These are phyloP conservation scores for Kwoniella europaea DNA, from an alignment of 768 basidiomycete species.

Conservation along the genomic window DNA sequence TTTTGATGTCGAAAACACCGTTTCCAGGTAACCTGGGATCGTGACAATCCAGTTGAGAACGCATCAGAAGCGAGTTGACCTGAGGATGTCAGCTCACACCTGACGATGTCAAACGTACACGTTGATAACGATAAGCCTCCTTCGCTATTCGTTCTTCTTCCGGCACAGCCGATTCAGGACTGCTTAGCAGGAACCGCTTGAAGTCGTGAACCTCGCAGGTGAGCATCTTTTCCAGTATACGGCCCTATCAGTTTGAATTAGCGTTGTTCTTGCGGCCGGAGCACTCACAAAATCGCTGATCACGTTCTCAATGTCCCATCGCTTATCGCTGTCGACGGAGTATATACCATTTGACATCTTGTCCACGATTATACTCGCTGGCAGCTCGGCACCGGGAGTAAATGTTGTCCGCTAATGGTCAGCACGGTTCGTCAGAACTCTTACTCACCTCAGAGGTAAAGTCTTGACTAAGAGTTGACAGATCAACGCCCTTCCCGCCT, in stretches of 20 bases:
- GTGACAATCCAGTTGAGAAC: constrained; percentile 90
- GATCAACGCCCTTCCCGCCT: constrained; percentile 68
- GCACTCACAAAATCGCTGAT: constrained; percentile 55
- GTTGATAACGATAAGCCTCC: constrained; percentile 86
- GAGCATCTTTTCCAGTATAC: constrained; percentile 83
- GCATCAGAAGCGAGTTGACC: constrained; percentile 71
- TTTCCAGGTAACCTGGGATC: constrained; percentile 81
- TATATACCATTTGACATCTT: constrained; percentile 59
- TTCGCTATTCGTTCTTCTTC: constrained; percentile 54
- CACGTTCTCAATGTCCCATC: constrained; percentile 55
- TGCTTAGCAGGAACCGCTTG: constrained; percentile 60
- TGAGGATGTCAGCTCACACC: not conserved
- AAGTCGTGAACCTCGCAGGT: constrained; percentile 73
- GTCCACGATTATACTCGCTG: constrained; percentile 71
- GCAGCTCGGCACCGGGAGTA: constrained; percentile 78
- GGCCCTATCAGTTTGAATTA: constrained; percentile 66
- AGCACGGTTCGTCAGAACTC: constrained; percentile 4
- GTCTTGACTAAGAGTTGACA: constrained; percentile 65
- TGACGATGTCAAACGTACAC: constrained; percentile 62
- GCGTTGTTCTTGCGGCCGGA: not conserved
- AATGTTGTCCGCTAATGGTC: constrained; percentile 66
- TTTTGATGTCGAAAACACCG: constrained; percentile 96
- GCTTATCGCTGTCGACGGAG: constrained; percentile 60
- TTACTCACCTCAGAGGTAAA: constrained; percentile 68
- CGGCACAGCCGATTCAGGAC: constrained; percentile 51